A percentile compares a stretch with the other conserved stretches of the same genome.
phyloP scores from a whole-genome alignment of 2,329 filamentous ascomycete species.

The Tolypocladium ovalisporum region DNA sequence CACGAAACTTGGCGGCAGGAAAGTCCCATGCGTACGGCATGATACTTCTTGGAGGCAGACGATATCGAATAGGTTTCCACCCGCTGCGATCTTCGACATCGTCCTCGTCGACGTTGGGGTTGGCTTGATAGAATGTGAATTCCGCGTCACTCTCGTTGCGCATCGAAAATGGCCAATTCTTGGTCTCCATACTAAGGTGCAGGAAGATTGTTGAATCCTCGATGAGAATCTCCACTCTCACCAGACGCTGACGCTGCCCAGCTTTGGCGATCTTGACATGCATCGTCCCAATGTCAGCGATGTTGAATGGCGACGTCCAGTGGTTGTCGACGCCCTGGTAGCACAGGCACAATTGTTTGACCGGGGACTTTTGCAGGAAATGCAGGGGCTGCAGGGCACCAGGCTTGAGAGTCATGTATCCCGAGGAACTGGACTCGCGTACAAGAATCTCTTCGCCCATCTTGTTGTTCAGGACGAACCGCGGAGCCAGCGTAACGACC shows the following conservation, averaged over 20 bases:
- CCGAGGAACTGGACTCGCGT: slow-evolving; percentile 83
- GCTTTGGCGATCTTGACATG: slow-evolving; percentile 90
- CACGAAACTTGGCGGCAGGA: slow-evolving; percentile 91
- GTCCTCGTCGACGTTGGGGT: slow-evolving; percentile 87
- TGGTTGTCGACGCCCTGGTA: slow-evolving; percentile 92
- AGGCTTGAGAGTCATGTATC: slow-evolving; percentile 65
- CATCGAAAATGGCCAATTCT: slow-evolving; percentile 98
- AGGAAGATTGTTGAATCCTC: slow-evolving; percentile 91
- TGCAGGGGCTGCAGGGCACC: slow-evolving; percentile 79
- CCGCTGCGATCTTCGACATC: slow-evolving; percentile 73
- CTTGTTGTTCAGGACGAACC: slow-evolving; percentile 91
- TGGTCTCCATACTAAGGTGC: slow-evolving; percentile 79
- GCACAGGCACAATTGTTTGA: slow-evolving; percentile 86
- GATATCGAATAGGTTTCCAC: slow-evolving; percentile 88
- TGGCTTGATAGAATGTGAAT: slow-evolving; percentile 91
- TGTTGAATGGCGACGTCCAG: slow-evolving; percentile 97
- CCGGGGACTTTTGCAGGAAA: slow-evolving; percentile 71
- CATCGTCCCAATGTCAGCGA: slow-evolving; percentile 83
- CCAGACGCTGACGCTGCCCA: slow-evolving; percentile 77
- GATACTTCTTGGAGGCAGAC: slow-evolving; percentile 85
- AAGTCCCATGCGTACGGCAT: slow-evolving; percentile 99
- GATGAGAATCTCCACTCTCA: slow-evolving; percentile 81
- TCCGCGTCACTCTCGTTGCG: slow-evolving; percentile 95
- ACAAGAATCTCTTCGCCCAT: slow-evolving; percentile 80
- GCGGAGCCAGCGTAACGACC: slow-evolving; percentile 82